Evolutionary conservation across 768 basidiomycete genomes (phyloP), one percentile per base, ranked within the genome.

Genomic region (Postia placenta): DNA sequence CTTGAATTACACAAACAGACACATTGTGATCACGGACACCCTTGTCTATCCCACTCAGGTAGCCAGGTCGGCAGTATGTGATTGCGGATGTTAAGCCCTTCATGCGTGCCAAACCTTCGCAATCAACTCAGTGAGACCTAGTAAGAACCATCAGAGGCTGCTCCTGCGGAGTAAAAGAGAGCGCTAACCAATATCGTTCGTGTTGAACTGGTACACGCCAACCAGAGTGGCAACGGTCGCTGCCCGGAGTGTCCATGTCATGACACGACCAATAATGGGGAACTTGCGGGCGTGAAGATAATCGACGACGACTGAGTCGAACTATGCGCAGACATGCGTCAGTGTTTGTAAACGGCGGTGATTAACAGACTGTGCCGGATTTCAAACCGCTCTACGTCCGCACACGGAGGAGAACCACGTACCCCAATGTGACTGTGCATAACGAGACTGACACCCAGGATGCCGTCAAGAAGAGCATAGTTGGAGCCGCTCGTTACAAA

Each of bases 181-280:
- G 27, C 6, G 75, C 88, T 56, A 58, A 96, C 96, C 94, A 54
- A 99, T 83, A 64, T 98, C 95, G 63, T 95, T 92, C 37, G 96
- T 97, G 73, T 98, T 97, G 75, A 98, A 97, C 67, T 96, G 87
- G 72, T 96, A 99, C 5, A 97, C 79, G 14, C 96, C 95, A 39
- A 92, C 81, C 45, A 93, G 75, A 4, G 87, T 81, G 19, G 83
- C 91, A 33, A 84, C 79, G 24, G 96, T 97, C 4, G 82, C 71
- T 5, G 79, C 67, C 41, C 92, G 78, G 48, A 97, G 73, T 6
- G 73, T 65, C 95, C 95, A 98, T n/a, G 72, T 80, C 11, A 67
- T 59, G 40, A 83, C 47, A 1, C 73, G 80, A 11, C 90, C 93
- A 50, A 92, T 45, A 38, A 82, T 56, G n/a, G 92, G 91, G 75